A percentile compares a stretch with the other conserved stretches of the same genome.
phyloP scores from a whole-genome alignment of 352 stramenopile genomes.

The Hyaloperonospora brassicae region DNA sequence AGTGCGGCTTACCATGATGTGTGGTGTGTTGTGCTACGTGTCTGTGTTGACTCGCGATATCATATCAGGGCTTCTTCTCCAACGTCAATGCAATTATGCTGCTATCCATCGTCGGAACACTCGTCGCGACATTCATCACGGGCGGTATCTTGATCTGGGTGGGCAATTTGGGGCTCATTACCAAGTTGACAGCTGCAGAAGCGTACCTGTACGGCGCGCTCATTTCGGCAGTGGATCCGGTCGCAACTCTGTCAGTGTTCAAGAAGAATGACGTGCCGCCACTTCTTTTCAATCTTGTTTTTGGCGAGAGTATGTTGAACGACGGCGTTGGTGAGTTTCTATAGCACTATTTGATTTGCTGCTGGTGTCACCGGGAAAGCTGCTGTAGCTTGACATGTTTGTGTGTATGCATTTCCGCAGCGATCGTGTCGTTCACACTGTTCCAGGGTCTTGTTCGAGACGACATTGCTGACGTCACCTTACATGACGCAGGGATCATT shows the following conservation, averaged over 20 bases:
- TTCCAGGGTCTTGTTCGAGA: conserved; percentile 55
- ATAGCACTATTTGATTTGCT: conserved; percentile 5
- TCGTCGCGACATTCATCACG: conserved; percentile 44
- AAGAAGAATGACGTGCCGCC: conserved; percentile 66
- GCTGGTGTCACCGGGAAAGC: too few relatives aligned
- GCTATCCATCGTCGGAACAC: conserved; percentile 39
- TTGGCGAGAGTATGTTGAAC: conserved; percentile 89
- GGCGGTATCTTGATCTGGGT: conserved; percentile 40
- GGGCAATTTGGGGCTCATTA: conserved; percentile 39
- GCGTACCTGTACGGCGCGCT: conserved; percentile 86
- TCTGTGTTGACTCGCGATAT: too few relatives aligned
- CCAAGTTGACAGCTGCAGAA: conserved; percentile 69
- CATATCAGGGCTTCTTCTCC: conserved; percentile 60
- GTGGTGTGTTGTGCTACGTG: too few relatives aligned
- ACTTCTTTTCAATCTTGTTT: conserved; percentile 90
- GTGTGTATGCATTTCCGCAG: conserved; percentile 30
- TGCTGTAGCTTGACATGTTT: conserved; percentile 9
- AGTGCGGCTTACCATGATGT: too few relatives aligned
- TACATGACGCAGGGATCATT: conserved; percentile 28
- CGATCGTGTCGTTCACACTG: conserved; percentile 74
- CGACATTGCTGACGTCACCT: conserved; percentile 36
- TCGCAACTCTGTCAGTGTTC: conserved; percentile 88
- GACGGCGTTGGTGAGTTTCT: conserved; percentile 72
- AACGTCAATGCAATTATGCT: conserved; percentile 41
- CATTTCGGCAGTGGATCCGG: conserved; percentile 88